These are phyloP conservation scores for Penicillium occitanis DNA, from an alignment of 2,329 filamentous ascomycete genomes.

Conservation along the genomic window DNA sequence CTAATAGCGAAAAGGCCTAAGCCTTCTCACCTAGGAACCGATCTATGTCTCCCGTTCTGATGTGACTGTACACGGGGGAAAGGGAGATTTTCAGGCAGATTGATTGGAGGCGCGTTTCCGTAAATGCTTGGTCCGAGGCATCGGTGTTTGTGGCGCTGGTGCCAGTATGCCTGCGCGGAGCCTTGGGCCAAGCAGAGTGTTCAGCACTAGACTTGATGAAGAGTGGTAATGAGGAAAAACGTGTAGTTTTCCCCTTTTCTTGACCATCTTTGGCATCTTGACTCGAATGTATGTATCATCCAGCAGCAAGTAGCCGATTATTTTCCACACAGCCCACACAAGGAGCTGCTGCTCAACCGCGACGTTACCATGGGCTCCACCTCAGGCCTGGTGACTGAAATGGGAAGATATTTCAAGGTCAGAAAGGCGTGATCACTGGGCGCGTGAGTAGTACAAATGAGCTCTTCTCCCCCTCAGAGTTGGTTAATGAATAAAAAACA, in stretches of 20 bases:
- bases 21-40: neutral
- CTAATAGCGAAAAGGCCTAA: neutral
- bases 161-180: neutral
- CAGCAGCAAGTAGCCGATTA: neutral
- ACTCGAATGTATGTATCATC: neutral
- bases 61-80: conserved; percentile 15
- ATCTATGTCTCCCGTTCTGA: neutral
- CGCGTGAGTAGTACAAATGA: neutral
- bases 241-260: neutral
- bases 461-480: neutral
- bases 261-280: neutral
- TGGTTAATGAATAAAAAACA: neutral
- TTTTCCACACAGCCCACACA: neutral
- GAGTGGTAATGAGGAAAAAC: neutral
- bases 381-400: neutral
- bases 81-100: neutral
- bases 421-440: neutral
- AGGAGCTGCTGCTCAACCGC: neutral
- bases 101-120: neutral
- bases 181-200: neutral
- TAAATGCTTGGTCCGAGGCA: neutral
- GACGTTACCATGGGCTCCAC: conserved; percentile 17
- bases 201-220: neutral
- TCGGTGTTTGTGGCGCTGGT: neutral
- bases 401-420: neutral